A percentile compares a stretch with the other conserved stretches of the same genome.
These are phyloP conservation scores for Silybum marianum DNA, from an alignment of 129 eudicot genomes.

Conservation along the genomic window DNA sequence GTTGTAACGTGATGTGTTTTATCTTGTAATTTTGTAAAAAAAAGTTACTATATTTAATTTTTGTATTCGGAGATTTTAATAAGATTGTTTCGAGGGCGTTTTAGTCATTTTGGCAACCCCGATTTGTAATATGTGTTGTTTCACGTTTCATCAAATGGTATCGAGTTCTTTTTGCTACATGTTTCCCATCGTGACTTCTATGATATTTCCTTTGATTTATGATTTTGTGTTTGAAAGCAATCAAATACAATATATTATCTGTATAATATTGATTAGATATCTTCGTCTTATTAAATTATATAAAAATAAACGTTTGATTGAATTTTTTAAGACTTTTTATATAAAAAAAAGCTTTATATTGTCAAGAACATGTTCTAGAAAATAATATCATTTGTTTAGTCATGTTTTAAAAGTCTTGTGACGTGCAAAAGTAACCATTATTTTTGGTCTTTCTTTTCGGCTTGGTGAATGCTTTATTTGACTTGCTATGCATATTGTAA, in stretches of 20 bases:
- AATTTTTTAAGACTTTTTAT: background rate
- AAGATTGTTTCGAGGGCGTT: background rate
- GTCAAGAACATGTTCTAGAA: background rate
- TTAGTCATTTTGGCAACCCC: background rate
- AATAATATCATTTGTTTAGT: slow-evolving; percentile 17
- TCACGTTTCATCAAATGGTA: background rate
- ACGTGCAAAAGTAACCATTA: slow-evolving; percentile 27
- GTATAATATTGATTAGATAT: background rate
- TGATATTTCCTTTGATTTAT: background rate
- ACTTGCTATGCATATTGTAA: background rate
- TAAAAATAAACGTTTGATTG: background rate
- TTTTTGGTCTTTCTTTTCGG: slow-evolving; percentile 27
- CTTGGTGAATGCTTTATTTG: slow-evolving; percentile 18
- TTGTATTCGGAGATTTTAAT: background rate
- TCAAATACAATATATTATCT: background rate
- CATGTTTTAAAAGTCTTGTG: slow-evolving; percentile 3
- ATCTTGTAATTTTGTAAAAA: slow-evolving; percentile 14
- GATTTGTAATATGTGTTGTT: background rate
- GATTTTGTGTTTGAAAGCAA: background rate
- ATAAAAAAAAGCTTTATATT: background rate
- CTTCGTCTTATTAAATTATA: no score
- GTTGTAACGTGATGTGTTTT: background rate
- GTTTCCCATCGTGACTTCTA: background rate
- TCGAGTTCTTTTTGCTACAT: background rate
- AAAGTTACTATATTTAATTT: background rate